Base-by-base conservation (phyloP, 1,284 basidiomycete species). In the Pascua guehoae region DNA sequence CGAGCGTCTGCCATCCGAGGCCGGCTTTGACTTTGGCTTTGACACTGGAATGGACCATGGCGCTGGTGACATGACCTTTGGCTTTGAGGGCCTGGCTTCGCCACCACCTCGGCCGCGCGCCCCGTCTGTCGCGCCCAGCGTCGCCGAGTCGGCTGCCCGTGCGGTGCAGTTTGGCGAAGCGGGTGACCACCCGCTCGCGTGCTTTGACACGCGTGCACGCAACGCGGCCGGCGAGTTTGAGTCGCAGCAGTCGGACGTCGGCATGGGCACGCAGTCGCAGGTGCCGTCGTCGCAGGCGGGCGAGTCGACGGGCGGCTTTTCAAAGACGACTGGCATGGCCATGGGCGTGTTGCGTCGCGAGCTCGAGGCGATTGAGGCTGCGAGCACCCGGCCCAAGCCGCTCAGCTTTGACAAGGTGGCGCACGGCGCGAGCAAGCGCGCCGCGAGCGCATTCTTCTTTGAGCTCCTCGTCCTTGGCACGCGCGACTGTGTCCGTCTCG, bases 391-490 rank as follows among this genome's bases (percentile, higher is more conserved):
- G 45, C 83, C 84, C 43, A 86, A 85, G 74, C 77, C 79, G 7
- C 75, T 91, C 64, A 86, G 85, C 67, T 94, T 93, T 78, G 82
- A 83, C 52, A 79, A 83, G 67, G 84, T 62, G 12, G 52, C 60
- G 1, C 41, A 32, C 14, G 57, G 57, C 18, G 90, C 91, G 9
- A 88, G 89, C 9, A 86, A 91, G 52, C 86, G 91, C 47, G 95
- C 93, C 4, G 92, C 94, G 0, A 86, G 93, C 0, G 86, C 90
- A 2, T 98, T 98, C 82, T 98, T 98, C 82, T 98, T 98, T 71
- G 95, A 98, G 77, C 79, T 98, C 52, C 86, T 98, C 37, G 91
- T 97, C 4, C 84, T 98, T 2, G 88, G 91, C 10, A 97, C 94
- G 0, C 86, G 90, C 45, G 93, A 97, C 73, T 91, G 88, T 69